Conservation (phyloP, 805 yeast species). For the Spathaspora girioi region DNA sequence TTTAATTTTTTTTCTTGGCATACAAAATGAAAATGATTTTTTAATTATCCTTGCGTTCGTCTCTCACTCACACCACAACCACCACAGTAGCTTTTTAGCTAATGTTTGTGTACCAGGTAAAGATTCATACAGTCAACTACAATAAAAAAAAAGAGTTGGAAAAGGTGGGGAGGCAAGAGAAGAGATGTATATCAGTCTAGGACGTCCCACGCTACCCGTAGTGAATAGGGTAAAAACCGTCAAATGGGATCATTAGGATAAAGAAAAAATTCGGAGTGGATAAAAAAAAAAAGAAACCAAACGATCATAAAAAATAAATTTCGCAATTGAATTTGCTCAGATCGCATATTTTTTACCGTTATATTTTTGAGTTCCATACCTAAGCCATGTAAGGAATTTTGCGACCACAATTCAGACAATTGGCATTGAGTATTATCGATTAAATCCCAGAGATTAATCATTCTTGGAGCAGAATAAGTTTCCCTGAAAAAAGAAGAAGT, state of each 20-base stretch:
- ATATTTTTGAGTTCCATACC: background rate
- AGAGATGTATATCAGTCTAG: too few species aligned
- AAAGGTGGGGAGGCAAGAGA: too few species aligned
- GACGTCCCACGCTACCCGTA: too few species aligned
- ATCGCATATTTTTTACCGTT: background rate
- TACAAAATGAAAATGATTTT: too few species aligned
- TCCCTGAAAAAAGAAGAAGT: background rate
- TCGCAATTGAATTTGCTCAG: background rate
- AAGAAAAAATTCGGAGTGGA: background rate
- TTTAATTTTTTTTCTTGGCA: too few species aligned
- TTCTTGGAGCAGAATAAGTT: background rate
- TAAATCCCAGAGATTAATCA: background rate
- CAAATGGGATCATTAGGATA: background rate
- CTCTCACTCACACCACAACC: too few species aligned
- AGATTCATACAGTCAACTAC: too few species aligned
- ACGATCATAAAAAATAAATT: background rate
- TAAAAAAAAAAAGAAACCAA: background rate
- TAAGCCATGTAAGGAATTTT: background rate
- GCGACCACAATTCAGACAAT: background rate
- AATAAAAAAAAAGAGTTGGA: too few species aligned
- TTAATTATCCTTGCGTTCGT: too few species aligned
- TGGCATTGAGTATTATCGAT: background rate
- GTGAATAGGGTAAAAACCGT: background rate
- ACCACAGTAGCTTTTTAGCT: too few species aligned
- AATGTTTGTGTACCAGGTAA: too few species aligned